A percentile compares a stretch with the other conserved stretches of the same genome.
Conservation (phyloP, 345 rosid species). For the Ceriops zippeliana region DNA sequence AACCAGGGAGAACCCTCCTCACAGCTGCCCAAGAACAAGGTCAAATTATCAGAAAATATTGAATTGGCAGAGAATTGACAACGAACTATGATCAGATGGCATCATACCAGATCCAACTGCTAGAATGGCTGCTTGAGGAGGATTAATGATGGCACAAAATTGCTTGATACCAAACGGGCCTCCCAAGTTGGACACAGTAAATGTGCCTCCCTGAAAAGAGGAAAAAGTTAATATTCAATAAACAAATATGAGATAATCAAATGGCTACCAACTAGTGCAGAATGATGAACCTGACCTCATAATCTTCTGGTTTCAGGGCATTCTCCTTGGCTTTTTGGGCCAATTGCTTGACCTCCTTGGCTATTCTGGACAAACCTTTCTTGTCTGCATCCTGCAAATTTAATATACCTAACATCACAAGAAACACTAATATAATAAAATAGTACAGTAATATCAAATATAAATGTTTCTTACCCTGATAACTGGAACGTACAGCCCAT, state of each 20-base stretch:
- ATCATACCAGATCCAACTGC: constrained; percentile 84
- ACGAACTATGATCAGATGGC: background rate
- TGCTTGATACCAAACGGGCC: constrained; percentile 96
- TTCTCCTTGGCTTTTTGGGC: constrained; percentile 88
- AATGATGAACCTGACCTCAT: constrained; percentile 65
- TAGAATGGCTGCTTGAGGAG: constrained; percentile 93
- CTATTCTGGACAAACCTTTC: constrained; percentile 78
- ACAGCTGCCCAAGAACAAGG: constrained; percentile 54
- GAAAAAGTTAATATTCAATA: constrained; percentile 23
- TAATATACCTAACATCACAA: constrained; percentile 13
- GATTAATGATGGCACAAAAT: constrained; percentile 88
- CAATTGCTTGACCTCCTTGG: constrained; percentile 71
- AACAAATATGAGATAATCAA: background rate
- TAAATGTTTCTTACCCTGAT: constrained; percentile 59
- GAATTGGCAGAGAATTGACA: background rate
- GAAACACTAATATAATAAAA: background rate
- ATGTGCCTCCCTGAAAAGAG: constrained; percentile 82
- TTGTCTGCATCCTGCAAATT: constrained; percentile 78
- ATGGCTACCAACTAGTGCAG: constrained; percentile 29
- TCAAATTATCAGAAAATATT: background rate
- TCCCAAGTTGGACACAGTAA: constrained; percentile 90
- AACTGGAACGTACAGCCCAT: constrained; percentile 91
- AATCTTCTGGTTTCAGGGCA: constrained; percentile 89
- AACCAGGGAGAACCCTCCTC: constrained; percentile 77
- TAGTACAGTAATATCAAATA: background rate